Evolutionary conservation across 768 basidiomycete genomes (phyloP), one percentile per base, ranked within the genome.

Genomic region (Russula abietina): DNA sequence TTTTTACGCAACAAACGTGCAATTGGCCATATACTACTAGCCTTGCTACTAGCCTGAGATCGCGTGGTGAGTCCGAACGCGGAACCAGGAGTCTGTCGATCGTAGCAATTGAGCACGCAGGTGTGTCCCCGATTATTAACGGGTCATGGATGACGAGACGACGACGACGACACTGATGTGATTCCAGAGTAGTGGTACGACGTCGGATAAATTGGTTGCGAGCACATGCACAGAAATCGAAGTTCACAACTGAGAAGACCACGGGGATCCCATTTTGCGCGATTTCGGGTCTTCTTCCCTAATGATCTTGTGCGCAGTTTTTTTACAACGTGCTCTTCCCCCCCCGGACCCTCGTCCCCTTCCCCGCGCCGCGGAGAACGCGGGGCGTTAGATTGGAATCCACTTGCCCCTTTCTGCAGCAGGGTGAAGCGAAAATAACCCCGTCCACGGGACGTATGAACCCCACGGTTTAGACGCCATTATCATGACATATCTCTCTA

Each of bases 351-450:
- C 3, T 5, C 9, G n/a, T 6, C 4, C 43, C 43, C 22, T 12
- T 2, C 45, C 45, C n/a, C 45, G 22, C 39, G 45, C 63, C 63
- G 63, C 63, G 63, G 63, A 49, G 30, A 50, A 33, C 62, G 61
- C 61, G 61, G 61, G 36, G 39, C 19, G 14, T 43, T 33, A 16
- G 10, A 39, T n/a, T 38, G 50, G 43, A 30, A 53, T 48, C 28
- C n/a, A 45, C 43, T 45, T 43, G 17, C 17, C 41, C 41, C 19
- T 39, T n/a, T n/a, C 30, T 16, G 24, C 19, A 53, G n/a, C n/a
- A n/a, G n/a, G 33, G 36, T n/a, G 38, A 43, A 32, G 45, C 7
- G 38, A 46, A 17, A 17, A 38, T 22, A 22, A 24, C 28, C n/a
- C 36, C n/a, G 32, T 24, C 22, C 54, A 33, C 38, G 57, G 41